These are phyloP conservation scores for Mycena metata DNA, from an alignment of 768 basidiomycete genomes.

Conservation along the genomic window DNA sequence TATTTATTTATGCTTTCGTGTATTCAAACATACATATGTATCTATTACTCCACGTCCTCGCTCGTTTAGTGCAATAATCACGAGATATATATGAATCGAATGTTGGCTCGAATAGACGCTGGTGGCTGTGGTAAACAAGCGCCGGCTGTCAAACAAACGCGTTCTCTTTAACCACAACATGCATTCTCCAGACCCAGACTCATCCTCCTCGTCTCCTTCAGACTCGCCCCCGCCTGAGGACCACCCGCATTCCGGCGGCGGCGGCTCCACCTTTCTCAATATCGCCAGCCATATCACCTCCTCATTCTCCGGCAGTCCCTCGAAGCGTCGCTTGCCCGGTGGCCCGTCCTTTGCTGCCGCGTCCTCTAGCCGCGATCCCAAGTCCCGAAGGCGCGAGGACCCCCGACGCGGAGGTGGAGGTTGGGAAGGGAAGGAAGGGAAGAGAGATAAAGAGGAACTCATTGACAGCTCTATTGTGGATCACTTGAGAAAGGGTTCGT, in stretches of 20 bases:
- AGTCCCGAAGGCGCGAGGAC: conserved; percentile 65
- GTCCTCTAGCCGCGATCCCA: conserved; percentile 62
- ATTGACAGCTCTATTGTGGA: conserved; percentile 65
- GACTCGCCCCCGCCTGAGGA: conserved; percentile 62
- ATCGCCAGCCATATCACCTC: conserved; percentile 53
- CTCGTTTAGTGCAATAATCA: too few relatives aligned
- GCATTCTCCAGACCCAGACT: conserved; percentile 55
- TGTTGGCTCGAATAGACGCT: not conserved
- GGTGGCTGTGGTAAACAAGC: not conserved
- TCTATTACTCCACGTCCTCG: conserved; percentile 12
- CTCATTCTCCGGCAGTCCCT: conserved; percentile 50
- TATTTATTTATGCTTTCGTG: conserved; percentile 37
- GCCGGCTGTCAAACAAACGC: not conserved
- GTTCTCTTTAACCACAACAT: conserved; percentile 9
- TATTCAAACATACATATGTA: conserved; percentile 32
- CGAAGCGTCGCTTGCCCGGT: conserved; percentile 67
- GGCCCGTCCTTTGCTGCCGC: conserved; percentile 58
- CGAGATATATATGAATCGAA: too few relatives aligned
- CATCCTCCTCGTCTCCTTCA: conserved; percentile 58
- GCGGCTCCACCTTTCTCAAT: conserved; percentile 44
- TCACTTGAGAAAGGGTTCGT: conserved; percentile 66
- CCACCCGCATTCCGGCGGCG: conserved; percentile 33
- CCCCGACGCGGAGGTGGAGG: conserved; percentile 43
- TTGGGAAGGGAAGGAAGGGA: conserved; percentile 54
- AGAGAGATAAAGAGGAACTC: conserved; percentile 69